phyloP scores from a whole-genome alignment of 2,329 filamentous ascomycete genomes.

The Fusarium brachygibbosum region DNA sequence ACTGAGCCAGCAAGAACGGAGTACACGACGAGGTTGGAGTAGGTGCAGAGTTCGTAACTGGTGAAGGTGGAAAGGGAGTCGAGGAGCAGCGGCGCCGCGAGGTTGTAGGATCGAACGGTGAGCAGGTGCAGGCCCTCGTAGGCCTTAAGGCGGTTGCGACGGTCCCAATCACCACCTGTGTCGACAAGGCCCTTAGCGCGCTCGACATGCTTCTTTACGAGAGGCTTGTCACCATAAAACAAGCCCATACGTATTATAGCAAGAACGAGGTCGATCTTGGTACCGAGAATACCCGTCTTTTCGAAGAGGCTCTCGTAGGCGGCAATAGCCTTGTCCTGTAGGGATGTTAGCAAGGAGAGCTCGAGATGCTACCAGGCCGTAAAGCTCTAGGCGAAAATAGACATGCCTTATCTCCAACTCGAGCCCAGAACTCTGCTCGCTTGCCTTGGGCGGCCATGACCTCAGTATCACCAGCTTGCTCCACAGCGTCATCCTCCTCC shows the following conservation, averaged over 20 bases:
- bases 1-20: slow-evolving; percentile 94
- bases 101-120: slow-evolving; percentile 89
- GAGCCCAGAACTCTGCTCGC: slow-evolving; percentile 94
- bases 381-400: background rate
- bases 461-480: slow-evolving; percentile 97
- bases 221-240: slow-evolving; percentile 93
- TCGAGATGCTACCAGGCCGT: background rate
- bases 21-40: slow-evolving; percentile 94
- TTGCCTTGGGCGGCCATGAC: slow-evolving; percentile 93
- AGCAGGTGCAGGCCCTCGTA: slow-evolving; percentile 96
- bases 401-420: slow-evolving; percentile 92
- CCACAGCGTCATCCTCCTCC: slow-evolving; percentile 92
- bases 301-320: slow-evolving; percentile 94
- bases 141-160: slow-evolving; percentile 97
- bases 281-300: slow-evolving; percentile 96
- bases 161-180: slow-evolving; percentile 97
- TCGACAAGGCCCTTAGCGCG: slow-evolving; percentile 92
- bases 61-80: slow-evolving; percentile 98
- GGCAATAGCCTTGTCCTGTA: slow-evolving; percentile 90
- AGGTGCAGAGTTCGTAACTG: slow-evolving; percentile 97
- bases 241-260: slow-evolving; percentile 96
- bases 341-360: slow-evolving; percentile 30
- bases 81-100: slow-evolving; percentile 91
- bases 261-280: slow-evolving; percentile 96
- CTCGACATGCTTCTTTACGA: slow-evolving; percentile 95